A percentile compares a stretch with the other conserved stretches of the same genome.
Conservation (phyloP, 371 early-diverging fungal genomes). For the Vairimorpha apis region DNA sequence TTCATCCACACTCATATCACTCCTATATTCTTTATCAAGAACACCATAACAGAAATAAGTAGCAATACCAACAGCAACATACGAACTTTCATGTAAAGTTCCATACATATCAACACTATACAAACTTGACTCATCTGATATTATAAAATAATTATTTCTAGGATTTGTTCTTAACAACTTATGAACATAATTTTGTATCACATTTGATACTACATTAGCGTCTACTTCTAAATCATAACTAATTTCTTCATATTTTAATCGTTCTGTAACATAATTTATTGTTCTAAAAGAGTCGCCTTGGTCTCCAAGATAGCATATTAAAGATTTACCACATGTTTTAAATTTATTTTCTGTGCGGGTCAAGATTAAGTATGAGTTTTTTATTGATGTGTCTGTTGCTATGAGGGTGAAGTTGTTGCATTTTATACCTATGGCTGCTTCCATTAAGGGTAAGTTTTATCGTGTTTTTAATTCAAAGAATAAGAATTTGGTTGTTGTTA, state of each 20-base stretch:
- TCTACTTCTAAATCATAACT: constrained; percentile 32
- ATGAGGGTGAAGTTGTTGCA: constrained; percentile 37
- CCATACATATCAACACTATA: constrained; percentile 55
- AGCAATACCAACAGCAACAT: constrained; percentile 48
- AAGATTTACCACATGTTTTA: constrained; percentile 20
- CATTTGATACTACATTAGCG: constrained; percentile 39
- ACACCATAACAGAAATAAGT: constrained; percentile 49
- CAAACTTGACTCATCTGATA: constrained; percentile 42
- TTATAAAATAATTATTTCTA: constrained; percentile 25
- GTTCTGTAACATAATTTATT: constrained; percentile 31
- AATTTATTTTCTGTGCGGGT: constrained; percentile 51
- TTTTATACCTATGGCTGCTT: constrained; percentile 38
- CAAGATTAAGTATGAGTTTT: constrained; percentile 32
- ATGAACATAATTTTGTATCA: constrained; percentile 50
- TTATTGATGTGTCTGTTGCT: constrained; percentile 20
- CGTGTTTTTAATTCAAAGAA: no score
- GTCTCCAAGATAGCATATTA: constrained; percentile 44
- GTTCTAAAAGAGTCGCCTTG: constrained; percentile 55
- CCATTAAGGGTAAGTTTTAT: constrained; percentile 28
- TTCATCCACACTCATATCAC: constrained; percentile 36
- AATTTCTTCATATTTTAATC: constrained; percentile 38
- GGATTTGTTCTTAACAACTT: constrained; percentile 29
- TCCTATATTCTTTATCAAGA: constrained; percentile 46
- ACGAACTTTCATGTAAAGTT: constrained; percentile 36
- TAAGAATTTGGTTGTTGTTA: no score